Conservation (phyloP, 1,139 yeast genomes). For the Pichia sorboxylosa region DNA sequence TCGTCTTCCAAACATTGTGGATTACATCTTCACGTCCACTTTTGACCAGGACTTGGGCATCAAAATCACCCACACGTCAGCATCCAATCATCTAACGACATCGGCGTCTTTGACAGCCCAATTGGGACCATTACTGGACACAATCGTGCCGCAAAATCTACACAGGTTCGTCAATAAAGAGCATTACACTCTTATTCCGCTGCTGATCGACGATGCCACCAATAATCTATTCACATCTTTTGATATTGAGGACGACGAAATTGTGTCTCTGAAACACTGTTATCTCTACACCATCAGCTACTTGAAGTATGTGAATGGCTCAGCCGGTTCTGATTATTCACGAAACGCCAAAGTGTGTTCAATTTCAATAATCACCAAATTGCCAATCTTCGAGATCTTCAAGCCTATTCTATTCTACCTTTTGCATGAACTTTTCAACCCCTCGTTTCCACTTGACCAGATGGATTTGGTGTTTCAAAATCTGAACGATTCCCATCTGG, state of each 20-base stretch:
- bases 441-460: slow-evolving; percentile 11
- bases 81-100: background rate
- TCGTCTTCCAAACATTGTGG: no score
- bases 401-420: slow-evolving; percentile 39
- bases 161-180: slow-evolving; percentile 31
- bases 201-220: slow-evolving; percentile 29
- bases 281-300: slow-evolving; percentile 38
- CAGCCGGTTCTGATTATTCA: slow-evolving; percentile 21
- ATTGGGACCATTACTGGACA: slow-evolving; percentile 27
- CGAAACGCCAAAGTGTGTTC: slow-evolving; percentile 41
- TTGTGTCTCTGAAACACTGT: slow-evolving; percentile 24
- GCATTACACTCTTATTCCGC: slow-evolving; percentile 38
- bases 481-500: slow-evolving; percentile 15
- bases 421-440: slow-evolving; percentile 32
- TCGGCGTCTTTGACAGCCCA: slow-evolving; percentile 25
- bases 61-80: slow-evolving; percentile 1
- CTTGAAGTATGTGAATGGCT: slow-evolving; percentile 27
- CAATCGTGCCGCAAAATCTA: slow-evolving; percentile 20
- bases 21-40: slow-evolving; percentile 35
- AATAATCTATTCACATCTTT: slow-evolving; percentile 32
- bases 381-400: slow-evolving; percentile 36
- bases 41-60: slow-evolving; percentile 28
- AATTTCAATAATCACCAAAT: slow-evolving; percentile 35
- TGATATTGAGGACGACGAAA: slow-evolving; percentile 23
- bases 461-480: slow-evolving; percentile 8